These are phyloP conservation scores for Ascocoryne sarcoides DNA, from an alignment of 2,329 filamentous ascomycete genomes.

Conservation along the genomic window DNA sequence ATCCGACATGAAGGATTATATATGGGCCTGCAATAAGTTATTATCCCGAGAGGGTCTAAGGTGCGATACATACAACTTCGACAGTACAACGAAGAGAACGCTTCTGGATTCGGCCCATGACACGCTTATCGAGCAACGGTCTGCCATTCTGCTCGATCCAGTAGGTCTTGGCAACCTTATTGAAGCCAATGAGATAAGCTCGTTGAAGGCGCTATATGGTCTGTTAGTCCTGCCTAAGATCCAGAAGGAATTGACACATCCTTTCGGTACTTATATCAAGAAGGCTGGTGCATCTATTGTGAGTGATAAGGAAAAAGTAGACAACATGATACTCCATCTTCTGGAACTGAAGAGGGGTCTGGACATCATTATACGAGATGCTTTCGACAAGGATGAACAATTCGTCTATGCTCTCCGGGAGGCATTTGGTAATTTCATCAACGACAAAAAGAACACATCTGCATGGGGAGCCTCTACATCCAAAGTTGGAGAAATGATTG, in stretches of 20 bases:
- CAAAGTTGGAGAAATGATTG: conserved; percentile 97
- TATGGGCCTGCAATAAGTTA: conserved; percentile 58
- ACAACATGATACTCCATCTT: conserved; percentile 79
- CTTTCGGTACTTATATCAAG: conserved; percentile 75
- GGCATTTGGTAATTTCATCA: conserved; percentile 84
- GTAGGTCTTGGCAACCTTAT: conserved; percentile 66
- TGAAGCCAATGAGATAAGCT: conserved; percentile 56
- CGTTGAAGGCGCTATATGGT: conserved; percentile 68
- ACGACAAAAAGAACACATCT: conserved; percentile 66
- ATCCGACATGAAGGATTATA: conserved; percentile 63
- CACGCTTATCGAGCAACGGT: conserved; percentile 60
- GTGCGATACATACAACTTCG: conserved; percentile 74
- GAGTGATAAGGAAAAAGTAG: conserved; percentile 65
- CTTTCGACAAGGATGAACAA: conserved; percentile 69
- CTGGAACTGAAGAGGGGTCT: conserved; percentile 72
- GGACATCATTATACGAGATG: conserved; percentile 65
- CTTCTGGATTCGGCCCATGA: conserved; percentile 66
- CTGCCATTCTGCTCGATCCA: conserved; percentile 55
- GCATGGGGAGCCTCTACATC: conserved; percentile 76
- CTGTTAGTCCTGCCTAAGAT: conserved; percentile 66
- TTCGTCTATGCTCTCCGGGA: conserved; percentile 74
- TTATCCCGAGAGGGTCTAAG: conserved; percentile 64
- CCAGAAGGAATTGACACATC: conserved; percentile 57
- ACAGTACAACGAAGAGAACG: conserved; percentile 71
- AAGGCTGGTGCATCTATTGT: conserved; percentile 69